phyloP scores from a whole-genome alignment of 2,329 filamentous ascomycete genomes.

The Cadophora malorum region DNA sequence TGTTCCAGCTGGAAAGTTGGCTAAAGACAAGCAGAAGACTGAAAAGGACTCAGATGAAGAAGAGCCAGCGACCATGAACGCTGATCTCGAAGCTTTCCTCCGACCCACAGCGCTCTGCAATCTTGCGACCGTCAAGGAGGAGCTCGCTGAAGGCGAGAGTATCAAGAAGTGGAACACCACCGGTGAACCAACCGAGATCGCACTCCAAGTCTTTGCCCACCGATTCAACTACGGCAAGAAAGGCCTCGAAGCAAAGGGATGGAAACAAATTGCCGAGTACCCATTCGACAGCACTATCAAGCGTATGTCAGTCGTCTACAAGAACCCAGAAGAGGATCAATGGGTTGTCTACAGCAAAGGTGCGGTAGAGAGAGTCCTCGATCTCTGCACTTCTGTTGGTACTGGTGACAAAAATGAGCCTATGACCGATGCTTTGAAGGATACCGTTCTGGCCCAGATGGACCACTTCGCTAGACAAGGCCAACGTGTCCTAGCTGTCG shows the following conservation, averaged over 20 bases:
- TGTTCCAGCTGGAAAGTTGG: conserved; percentile 57
- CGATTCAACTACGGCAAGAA: conserved; percentile 64
- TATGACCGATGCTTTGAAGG: conserved; percentile 48
- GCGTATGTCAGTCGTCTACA: conserved; percentile 76
- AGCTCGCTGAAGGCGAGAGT: conserved; percentile 44
- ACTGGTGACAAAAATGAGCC: conserved; percentile 11
- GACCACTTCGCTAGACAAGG: conserved; percentile 69
- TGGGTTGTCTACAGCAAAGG: conserved; percentile 64
- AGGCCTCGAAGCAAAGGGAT: conserved; percentile 52
- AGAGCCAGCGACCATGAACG: conserved; percentile 46
- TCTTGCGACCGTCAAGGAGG: conserved; percentile 57
- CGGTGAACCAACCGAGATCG: conserved; percentile 75
- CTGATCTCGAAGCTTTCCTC: conserved; percentile 57
- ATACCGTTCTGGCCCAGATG: conserved; percentile 67
- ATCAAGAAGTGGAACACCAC: conserved; percentile 60
- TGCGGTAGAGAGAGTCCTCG: conserved; percentile 72
- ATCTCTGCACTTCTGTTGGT: conserved; percentile 60
- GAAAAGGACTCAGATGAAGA: conserved; percentile 36
- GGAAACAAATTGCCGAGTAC: conserved; percentile 69
- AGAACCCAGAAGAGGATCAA: conserved; percentile 49
- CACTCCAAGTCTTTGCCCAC: conserved; percentile 75
- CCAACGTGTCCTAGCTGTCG: conserved; percentile 70
- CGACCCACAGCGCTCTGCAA: conserved; percentile 63
- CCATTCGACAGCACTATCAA: conserved; percentile 78
- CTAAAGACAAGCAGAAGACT: conserved; percentile 41